Evolutionary conservation across 148 eudicot species (phyloP), one percentile per base, ranked within the genome.

Genomic region (Linanthus parryae): DNA sequence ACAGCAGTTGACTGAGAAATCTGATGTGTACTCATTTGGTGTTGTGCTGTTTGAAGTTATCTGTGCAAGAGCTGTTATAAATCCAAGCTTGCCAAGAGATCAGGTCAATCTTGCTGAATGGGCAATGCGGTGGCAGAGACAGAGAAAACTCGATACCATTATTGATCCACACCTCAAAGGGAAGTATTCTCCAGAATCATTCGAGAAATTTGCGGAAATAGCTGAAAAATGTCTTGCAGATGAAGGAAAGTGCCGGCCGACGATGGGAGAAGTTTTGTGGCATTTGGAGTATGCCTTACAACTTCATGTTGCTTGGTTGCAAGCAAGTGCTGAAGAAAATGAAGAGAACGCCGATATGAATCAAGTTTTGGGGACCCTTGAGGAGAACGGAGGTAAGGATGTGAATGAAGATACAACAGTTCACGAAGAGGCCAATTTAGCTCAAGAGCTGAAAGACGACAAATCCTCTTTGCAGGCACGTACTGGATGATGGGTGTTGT

Each of bases 251-350:
- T 10, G 31, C 17, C 28, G 62, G 48, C 53, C 62, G 23, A 58
- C 62, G 15, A 45, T 58, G 62, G 62, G 62, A n/a, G 62, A 58
- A 58, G 43, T 58, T 34, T 24, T 58, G 42, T 58, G 62, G 62
- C 62, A 44, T 30, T 58, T 58, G 62, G 62, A 58, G 52, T 44
- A 45, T 33, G 44, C 46, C 10, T 24, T 44, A 16, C 62, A 58
- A 34, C 17, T 58, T 58, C 62, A 58, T 14, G 53, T 44, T 33
- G 62, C 31, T 35, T 58, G 62, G 62, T 14, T 35, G 53, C 22
- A 2, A 20, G 62, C 29, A 26, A 45, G 46, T 28, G 42, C 29
- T 11, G 22, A 44, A 10, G 4, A 8, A 4, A 17, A 18, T 44
- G 30, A 16, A 34, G 53, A 45, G 24, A 35, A 23, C 37, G 25